Percentiles rank a stretch among this genome's conserved stretches.
Evolutionary conservation across 2,329 filamentous ascomycete species (phyloP).

Genomic region (Chaetomium sp.): DNA sequence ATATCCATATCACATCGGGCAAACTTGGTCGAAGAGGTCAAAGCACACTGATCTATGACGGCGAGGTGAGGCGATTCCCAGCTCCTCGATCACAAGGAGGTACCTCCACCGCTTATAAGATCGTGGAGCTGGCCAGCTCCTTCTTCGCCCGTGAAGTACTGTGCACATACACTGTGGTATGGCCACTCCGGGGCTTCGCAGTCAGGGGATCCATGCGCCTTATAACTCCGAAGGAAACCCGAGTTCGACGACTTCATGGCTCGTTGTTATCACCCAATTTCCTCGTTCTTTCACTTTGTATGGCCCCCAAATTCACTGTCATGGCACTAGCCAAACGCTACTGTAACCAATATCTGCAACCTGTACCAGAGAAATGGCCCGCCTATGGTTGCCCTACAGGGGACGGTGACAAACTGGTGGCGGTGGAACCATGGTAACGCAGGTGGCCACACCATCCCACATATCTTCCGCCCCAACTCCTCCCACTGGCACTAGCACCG

Average conservation of each 20-base stretch:
- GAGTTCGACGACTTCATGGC: neutral
- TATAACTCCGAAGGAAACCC: slow-evolving; percentile 1
- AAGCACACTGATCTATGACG: neutral
- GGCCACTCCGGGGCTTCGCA: neutral
- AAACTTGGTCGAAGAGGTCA: neutral
- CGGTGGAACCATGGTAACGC: neutral
- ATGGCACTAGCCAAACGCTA: neutral
- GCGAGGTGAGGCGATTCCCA: neutral
- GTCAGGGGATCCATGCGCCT: neutral
- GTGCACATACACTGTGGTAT: neutral
- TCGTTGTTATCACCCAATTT: neutral
- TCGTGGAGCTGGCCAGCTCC: neutral
- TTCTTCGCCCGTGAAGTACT: neutral
- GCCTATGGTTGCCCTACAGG: neutral
- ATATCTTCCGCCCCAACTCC: neutral
- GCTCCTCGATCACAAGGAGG: too few species aligned
- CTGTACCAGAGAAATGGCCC: neutral
- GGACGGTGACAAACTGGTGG: neutral
- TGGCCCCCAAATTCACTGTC: neutral
- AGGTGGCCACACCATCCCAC: neutral
- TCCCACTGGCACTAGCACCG: too few species aligned
- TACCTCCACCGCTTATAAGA: neutral
- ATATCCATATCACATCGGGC: too few species aligned
- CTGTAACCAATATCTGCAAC: neutral
- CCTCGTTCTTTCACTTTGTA: neutral